Percentiles rank a stretch among this genome's conserved stretches.
These are phyloP conservation scores for Solanum medicagineum DNA, from an alignment of 257 asterid genomes.

Conservation along the genomic window DNA sequence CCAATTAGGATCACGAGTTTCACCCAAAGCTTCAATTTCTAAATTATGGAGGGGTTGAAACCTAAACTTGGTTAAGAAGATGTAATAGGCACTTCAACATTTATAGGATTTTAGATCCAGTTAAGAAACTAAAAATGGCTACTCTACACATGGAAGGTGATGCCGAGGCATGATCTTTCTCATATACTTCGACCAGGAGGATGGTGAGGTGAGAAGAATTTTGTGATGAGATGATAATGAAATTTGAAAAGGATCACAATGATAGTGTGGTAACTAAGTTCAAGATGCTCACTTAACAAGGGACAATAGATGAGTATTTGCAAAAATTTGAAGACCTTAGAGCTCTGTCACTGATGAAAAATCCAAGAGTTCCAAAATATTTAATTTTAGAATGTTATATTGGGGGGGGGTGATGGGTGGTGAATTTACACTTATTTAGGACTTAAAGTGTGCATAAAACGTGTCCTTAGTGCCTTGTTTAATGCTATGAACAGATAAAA, in stretches of 20 bases:
- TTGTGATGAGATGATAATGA: no score
- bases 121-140: neutral
- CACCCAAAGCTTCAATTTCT: neutral
- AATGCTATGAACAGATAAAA: no score
- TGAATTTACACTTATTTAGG: no score
- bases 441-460: no score
- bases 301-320: neutral
- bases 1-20: neutral
- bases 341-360: neutral
- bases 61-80: neutral
- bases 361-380: neutral
- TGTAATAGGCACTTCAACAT: no score
- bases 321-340: neutral
- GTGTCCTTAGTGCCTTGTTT: no score
- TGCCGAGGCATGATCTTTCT: neutral
- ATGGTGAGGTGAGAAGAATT: neutral
- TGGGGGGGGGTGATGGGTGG: neutral
- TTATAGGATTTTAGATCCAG: neutral
- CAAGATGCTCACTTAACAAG: no score
- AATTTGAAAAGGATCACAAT: neutral
- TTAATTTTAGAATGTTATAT: neutral
- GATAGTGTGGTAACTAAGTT: neutral
- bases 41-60: neutral
- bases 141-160: neutral
- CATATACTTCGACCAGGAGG: neutral